Conservation (phyloP, 495 filamentous ascomycete genomes). For the Daldinia concentrica region DNA sequence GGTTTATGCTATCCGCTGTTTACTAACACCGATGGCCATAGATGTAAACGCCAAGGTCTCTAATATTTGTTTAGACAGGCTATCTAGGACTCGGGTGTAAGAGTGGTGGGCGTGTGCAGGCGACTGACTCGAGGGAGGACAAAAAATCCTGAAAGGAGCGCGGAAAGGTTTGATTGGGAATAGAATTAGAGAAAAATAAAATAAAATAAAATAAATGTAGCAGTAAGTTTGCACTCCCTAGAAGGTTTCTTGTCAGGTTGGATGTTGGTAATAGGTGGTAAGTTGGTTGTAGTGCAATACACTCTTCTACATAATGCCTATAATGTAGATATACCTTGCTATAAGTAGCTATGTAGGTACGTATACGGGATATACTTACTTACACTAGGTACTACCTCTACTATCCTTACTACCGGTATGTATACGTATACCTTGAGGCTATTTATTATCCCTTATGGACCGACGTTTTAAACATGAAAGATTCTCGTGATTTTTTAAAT, state of each 20-base stretch:
- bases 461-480: conserved; percentile 1
- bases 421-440: not conserved
- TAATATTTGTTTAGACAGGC: not conserved
- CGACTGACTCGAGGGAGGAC: conserved; percentile 29
- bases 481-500: not conserved
- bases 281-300: conserved; percentile 21
- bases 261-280: conserved; percentile 7
- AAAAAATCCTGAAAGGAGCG: conserved; percentile 8
- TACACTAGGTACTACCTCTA: not conserved
- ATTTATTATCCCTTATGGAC: conserved; percentile 2
- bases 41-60: not conserved
- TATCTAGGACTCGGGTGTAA: conserved; percentile 13
- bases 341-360: conserved; percentile 14
- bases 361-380: conserved; percentile 13
- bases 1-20: not conserved
- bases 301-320: conserved; percentile 13
- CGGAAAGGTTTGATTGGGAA: conserved; percentile 17
- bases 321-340: conserved; percentile 32
- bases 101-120: conserved; percentile 19
- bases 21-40: conserved; percentile 2
- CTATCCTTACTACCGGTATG: not conserved
- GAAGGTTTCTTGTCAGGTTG: conserved; percentile 5
- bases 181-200: conserved; percentile 4
- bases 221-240: conserved; percentile 7
- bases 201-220: not conserved